phyloP scores from a whole-genome alignment of 768 basidiomycete genomes.

The Tulasnella sp. region DNA sequence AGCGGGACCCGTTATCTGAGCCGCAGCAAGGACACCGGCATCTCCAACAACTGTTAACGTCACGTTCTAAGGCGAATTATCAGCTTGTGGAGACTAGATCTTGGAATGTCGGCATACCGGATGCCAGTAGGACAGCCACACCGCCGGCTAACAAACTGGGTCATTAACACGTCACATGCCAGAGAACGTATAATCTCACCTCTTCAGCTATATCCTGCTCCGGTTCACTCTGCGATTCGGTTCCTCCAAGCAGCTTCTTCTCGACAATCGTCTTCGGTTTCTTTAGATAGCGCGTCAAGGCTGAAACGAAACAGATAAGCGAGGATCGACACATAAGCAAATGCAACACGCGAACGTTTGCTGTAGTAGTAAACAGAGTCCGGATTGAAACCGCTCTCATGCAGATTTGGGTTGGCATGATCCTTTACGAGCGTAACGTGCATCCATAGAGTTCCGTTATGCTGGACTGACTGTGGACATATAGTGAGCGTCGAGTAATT shows the following conservation, averaged over 20 bases:
- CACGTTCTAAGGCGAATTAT: slow-evolving; percentile 47
- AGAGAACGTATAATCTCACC: slow-evolving; percentile 19
- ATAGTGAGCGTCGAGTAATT: background rate
- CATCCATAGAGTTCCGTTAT: slow-evolving; percentile 65
- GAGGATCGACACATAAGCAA: background rate
- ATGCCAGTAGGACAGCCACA: slow-evolving; percentile 78
- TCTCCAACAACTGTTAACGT: slow-evolving; percentile 80
- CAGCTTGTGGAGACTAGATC: background rate
- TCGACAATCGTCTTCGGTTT: slow-evolving; percentile 62
- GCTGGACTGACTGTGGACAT: slow-evolving; percentile 48
- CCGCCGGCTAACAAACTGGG: slow-evolving; percentile 32
- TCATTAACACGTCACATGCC: background rate
- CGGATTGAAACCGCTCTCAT: slow-evolving; percentile 36
- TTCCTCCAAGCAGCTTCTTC: slow-evolving; percentile 56
- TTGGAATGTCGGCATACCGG: slow-evolving; percentile 32
- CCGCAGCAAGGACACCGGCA: slow-evolving; percentile 39
- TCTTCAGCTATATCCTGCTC: slow-evolving; percentile 25
- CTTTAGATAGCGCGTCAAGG: slow-evolving; percentile 73
- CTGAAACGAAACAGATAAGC: slow-evolving; percentile 30
- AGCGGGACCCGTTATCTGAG: slow-evolving; percentile 45
- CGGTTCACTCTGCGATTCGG: slow-evolving; percentile 22
- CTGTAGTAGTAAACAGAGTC: slow-evolving; percentile 54
- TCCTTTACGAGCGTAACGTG: slow-evolving; percentile 65
- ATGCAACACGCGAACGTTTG: slow-evolving; percentile 43
- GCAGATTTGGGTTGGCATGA: slow-evolving; percentile 51